A percentile compares a stretch with the other conserved stretches of the same genome.
These are phyloP conservation scores for Coniella lustricola DNA, from an alignment of 2,329 filamentous ascomycete genomes.

Conservation along the genomic window DNA sequence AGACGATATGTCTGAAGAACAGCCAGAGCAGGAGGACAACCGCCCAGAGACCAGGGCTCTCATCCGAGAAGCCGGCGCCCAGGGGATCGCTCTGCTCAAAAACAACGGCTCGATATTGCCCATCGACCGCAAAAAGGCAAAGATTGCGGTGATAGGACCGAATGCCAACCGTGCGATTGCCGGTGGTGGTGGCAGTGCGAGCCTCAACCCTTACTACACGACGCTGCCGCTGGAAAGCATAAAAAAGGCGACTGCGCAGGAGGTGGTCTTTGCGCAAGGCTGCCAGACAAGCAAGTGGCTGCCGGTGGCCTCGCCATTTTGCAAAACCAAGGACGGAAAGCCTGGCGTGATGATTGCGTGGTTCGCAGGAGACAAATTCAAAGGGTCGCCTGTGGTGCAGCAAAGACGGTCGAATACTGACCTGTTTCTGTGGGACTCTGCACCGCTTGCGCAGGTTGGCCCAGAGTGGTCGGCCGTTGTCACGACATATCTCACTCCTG, in stretches of 20 bases:
- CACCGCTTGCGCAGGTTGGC: constrained; percentile 50
- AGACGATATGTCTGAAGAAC: constrained; percentile 48
- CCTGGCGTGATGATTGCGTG: constrained; percentile 59
- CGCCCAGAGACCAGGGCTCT: constrained; percentile 50
- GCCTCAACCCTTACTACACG: constrained; percentile 62
- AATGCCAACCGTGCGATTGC: constrained; percentile 62
- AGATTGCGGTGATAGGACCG: constrained; percentile 59
- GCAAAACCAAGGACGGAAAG: constrained; percentile 48
- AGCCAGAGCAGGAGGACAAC: constrained; percentile 51
- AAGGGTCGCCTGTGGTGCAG: constrained; percentile 47
- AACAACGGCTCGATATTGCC: constrained; percentile 55
- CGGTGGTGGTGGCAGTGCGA: constrained; percentile 62
- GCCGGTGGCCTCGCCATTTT: constrained; percentile 53
- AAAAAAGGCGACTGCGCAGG: constrained; percentile 42
- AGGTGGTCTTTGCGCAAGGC: constrained; percentile 54
- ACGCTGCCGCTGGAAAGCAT: constrained; percentile 60
- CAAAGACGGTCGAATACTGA: constrained; percentile 58
- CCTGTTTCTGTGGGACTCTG: constrained; percentile 65
- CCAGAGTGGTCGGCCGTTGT: constrained; percentile 59
- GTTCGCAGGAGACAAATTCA: constrained; percentile 56
- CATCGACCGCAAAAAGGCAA: constrained; percentile 46
- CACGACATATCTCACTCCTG: constrained; percentile 52
- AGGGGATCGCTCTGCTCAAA: constrained; percentile 59
- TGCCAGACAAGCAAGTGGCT: constrained; percentile 61
- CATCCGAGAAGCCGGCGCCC: constrained; percentile 53